These are phyloP conservation scores for Carallia pectinifolia DNA, from an alignment of 345 rosid genomes.

Conservation along the genomic window DNA sequence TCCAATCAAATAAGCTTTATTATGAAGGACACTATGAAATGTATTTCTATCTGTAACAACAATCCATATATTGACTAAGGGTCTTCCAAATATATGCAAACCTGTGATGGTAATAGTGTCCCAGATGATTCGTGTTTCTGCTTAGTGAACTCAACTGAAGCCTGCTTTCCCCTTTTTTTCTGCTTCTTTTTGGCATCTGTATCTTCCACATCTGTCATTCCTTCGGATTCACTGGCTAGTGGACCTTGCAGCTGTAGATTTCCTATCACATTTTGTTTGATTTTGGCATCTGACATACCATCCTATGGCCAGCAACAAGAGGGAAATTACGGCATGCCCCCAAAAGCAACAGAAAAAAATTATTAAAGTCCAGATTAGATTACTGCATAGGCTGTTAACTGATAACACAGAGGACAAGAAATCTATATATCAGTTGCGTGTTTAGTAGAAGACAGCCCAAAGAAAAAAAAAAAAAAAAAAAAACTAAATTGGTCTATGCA, in stretches of 20 bases:
- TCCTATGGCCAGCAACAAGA: slow-evolving; percentile 35
- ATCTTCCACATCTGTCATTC: slow-evolving; percentile 35
- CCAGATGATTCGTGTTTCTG: slow-evolving; percentile 36
- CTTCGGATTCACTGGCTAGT: slow-evolving; percentile 34
- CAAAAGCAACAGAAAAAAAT: background rate
- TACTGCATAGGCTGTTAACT: background rate
- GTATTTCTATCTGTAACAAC: background rate
- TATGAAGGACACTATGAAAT: background rate
- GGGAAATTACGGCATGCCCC: slow-evolving; percentile 1
- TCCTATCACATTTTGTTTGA: slow-evolving; percentile 52
- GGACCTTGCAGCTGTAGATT: slow-evolving; percentile 37
- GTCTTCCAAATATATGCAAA: slow-evolving; percentile 26
- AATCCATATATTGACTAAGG: background rate
- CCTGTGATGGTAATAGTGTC: slow-evolving; percentile 74
- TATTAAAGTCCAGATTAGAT: background rate
- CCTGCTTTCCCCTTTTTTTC: slow-evolving; percentile 21
- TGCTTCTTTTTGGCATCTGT: slow-evolving; percentile 27
- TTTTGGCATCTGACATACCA: slow-evolving; percentile 38
- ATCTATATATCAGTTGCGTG: too few relatives aligned
- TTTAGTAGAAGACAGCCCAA: background rate
- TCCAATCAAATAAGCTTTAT: slow-evolving; percentile 5
- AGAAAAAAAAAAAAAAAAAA: background rate
- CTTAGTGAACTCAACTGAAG: slow-evolving; percentile 32
- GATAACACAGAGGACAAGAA: background rate
- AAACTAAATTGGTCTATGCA: too few relatives aligned